Base-by-base conservation (phyloP, 2,329 filamentous ascomycete genomes). In the Alternaria arbusti region DNA sequence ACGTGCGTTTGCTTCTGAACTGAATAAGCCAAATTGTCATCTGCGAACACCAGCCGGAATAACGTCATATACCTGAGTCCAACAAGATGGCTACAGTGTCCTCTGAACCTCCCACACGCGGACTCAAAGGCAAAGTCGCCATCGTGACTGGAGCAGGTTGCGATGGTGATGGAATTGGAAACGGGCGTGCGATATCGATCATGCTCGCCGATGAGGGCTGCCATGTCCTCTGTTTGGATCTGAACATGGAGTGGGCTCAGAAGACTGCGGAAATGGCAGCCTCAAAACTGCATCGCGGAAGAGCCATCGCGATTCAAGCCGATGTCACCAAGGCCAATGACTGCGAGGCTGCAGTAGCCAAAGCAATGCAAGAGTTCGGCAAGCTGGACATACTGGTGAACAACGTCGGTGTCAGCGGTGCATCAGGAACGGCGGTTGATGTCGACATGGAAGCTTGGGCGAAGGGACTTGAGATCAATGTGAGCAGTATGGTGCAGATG, bases 401-500 rank as follows among this genome's bases (percentile, higher is more conserved):
- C 70, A 88, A 87, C 59, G 89, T 91, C 2, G 90, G 89, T 0
- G 80, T 90, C 20, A 82, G 83, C 5, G 89, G 89, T 0, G 84
- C 88, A 0, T 59, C 78, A 1, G 89, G 89, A 0, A 89, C 86
- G 2, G 88, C 88, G 0, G 81, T 87, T 2, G 85, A 88, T 0
- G 85, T 90, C 1, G 86, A 90, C 69, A 85, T 89, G 81, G 82
- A 75, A 0, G 80, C 82, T 11, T 91, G 87, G 87, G 81, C 84
- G 0, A 82, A 82, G 54, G 83, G 85, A 0, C 82, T 91, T 58
- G 83, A 88, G 47, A 79, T 90, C 50, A 91, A 91, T 69, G 86
- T 91, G 5, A 84, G 84, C 5, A 88, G 86, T 68, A 91, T 91
- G 88, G 85, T 90, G 28, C 80, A 86, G 58, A 90, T 91, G 87